Conservation (phyloP, 441 rosid genomes). For the Heliophila coronopifolia region DNA sequence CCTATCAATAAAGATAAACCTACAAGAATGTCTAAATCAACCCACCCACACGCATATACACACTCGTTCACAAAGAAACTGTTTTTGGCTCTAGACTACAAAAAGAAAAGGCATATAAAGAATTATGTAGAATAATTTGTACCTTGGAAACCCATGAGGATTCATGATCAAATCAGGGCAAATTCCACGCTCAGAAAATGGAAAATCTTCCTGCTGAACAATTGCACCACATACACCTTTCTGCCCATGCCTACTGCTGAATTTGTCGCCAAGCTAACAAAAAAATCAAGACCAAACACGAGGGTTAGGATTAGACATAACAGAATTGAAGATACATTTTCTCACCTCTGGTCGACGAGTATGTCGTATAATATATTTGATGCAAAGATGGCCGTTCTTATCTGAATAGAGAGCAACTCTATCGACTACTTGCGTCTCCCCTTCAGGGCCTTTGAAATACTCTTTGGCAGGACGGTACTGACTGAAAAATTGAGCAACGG, state of each 20-base stretch:
- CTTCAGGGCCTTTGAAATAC: slow-evolving; percentile 64
- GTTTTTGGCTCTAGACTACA: background rate
- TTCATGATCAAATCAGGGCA: slow-evolving; percentile 98
- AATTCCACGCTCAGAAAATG: slow-evolving; percentile 92
- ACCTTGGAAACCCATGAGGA: slow-evolving; percentile 99
- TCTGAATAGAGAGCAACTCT: slow-evolving; percentile 75
- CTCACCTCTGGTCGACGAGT: slow-evolving; percentile 94
- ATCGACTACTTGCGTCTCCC: slow-evolving; percentile 75
- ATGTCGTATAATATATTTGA: slow-evolving; percentile 75
- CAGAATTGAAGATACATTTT: slow-evolving; percentile 6
- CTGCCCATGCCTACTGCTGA: slow-evolving; percentile 97
- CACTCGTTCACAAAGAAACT: background rate
- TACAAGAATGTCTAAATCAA: slow-evolving; percentile 1
- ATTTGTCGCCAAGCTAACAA: slow-evolving; percentile 84
- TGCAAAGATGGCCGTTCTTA: slow-evolving; percentile 38
- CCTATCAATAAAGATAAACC: background rate
- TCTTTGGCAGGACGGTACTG: slow-evolving; percentile 49
- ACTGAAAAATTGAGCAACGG: slow-evolving; percentile 36
- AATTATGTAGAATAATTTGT: slow-evolving; percentile 5
- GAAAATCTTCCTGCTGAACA: slow-evolving; percentile 91
- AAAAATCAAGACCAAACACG: slow-evolving; percentile 11
- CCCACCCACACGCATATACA: slow-evolving; percentile 4
- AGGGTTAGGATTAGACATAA: slow-evolving; percentile 4
- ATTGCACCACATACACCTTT: slow-evolving; percentile 97
- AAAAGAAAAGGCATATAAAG: background rate